A percentile compares a stretch with the other conserved stretches of the same genome.
These are phyloP conservation scores for Orbilia quercus DNA, from an alignment of 2,329 filamentous ascomycete genomes.

Conservation along the genomic window DNA sequence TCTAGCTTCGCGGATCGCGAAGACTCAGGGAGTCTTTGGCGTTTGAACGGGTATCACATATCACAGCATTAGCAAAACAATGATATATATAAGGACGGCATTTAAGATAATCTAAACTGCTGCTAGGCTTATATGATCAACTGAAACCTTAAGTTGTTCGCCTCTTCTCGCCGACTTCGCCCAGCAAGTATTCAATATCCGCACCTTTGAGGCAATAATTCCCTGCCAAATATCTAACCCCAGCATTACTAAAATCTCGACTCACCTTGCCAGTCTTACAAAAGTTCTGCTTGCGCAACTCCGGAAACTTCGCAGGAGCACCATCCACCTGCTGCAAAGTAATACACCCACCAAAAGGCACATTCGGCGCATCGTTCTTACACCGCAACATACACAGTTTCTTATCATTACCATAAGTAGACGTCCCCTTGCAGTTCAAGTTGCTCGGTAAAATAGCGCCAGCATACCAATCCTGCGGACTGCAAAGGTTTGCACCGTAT, in stretches of 20 bases:
- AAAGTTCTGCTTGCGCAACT: not conserved
- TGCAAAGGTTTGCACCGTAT: constrained; percentile 1
- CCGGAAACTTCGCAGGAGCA: not conserved
- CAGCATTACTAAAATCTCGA: not conserved
- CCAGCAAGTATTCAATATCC: not conserved
- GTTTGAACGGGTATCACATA: too few species aligned
- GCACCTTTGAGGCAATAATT: not conserved
- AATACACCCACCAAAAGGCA: not conserved
- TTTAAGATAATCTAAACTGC: too few species aligned
- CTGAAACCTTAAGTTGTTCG: not conserved
- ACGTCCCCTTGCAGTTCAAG: not conserved
- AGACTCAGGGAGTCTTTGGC: too few species aligned
- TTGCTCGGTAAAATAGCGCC: not conserved
- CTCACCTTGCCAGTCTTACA: not conserved
- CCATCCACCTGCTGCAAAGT: constrained; percentile 2
- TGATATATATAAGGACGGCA: too few species aligned
- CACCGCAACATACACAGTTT: not conserved
- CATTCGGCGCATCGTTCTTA: constrained; percentile 2
- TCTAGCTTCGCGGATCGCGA: too few species aligned
- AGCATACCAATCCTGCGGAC: not conserved
- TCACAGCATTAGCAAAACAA: too few species aligned
- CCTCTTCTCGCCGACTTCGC: not conserved
- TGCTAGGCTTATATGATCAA: too few species aligned
- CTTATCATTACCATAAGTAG: not conserved
- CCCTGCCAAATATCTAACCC: not conserved